Percentiles rank a stretch among this genome's conserved stretches.
phyloP scores from a whole-genome alignment of 805 yeast species.

The Saccharomycopsis sp. region DNA sequence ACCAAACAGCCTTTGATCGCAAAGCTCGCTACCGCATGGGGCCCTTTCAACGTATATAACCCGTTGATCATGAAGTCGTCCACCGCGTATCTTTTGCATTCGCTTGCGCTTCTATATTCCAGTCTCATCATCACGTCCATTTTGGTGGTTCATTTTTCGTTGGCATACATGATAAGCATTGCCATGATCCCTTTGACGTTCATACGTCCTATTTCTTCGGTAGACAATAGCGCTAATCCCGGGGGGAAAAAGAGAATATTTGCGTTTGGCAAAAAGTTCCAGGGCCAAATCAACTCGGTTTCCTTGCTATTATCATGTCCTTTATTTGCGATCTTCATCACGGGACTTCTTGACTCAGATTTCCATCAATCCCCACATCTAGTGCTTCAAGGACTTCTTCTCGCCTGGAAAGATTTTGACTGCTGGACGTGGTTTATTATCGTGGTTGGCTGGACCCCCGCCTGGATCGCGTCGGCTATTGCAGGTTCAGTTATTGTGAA shows the following conservation, averaged over 20 bases:
- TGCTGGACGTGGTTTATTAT: conserved; percentile 84
- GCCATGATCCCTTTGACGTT: conserved; percentile 72
- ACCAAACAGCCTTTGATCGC: conserved; percentile 19
- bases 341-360: conserved; percentile 25
- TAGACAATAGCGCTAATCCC: conserved; percentile 28
- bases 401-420: conserved; percentile 61
- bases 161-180: conserved; percentile 67
- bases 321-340: conserved; percentile 25
- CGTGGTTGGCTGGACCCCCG: conserved; percentile 73
- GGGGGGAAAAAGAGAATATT: neutral
- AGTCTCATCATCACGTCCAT: conserved; percentile 68
- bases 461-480: conserved; percentile 49
- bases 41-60: conserved; percentile 6
- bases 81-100: conserved; percentile 27
- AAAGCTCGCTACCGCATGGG: neutral
- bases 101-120: conserved; percentile 49
- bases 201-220: conserved; percentile 27
- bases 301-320: conserved; percentile 30
- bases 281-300: conserved; percentile 23
- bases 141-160: conserved; percentile 76
- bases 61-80: conserved; percentile 18
- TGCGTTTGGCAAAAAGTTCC: conserved; percentile 8
- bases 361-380: conserved; percentile 22
- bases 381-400: conserved; percentile 45
- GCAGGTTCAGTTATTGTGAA: conserved; percentile 15